Evolutionary conservation across 192 early-diverging fungal species (phyloP), one percentile per base, ranked within the genome.

Genomic region (Backusella sp.): DNA sequence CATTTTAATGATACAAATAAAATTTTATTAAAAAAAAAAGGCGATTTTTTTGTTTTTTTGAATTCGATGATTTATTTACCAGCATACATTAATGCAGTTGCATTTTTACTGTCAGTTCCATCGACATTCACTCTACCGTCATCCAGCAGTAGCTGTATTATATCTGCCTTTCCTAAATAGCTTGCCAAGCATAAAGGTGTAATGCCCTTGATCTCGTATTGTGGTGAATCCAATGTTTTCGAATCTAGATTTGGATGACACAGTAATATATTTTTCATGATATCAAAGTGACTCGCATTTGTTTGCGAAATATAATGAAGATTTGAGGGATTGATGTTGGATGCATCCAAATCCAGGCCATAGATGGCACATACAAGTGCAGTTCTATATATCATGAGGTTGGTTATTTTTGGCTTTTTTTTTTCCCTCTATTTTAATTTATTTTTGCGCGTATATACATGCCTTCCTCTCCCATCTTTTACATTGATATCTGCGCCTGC

Each of bases 11-110:
- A 21, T 17, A 59, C 23, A 68, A 26, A 65, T 7, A 41, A 73
- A 30, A 62, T 36, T 11, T 56, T 23, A 56, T n/a, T 56, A 56
- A 56, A 56, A n/a, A 53, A 12, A 56, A 56, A 56, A 1, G 21
- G 0, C 17, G 19, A 23, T n/a, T 8, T 15, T 53, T 8, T 34
- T 32, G 52, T 30, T 8, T 46, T 39, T 39, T 62, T 37, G 23
- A 68, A 32, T 44, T 34, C 41, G 17, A 17, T 49, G 39, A 32
- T 46, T 21, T 28, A 75, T 76, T 81, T 83, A 88, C 88, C 88
- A 23, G 91, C 91, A 82, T 92, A 92, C 91, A 92, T 92, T 19
- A 92, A 67, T 1, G 90, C 88, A 6, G 91, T 89, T 6, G 91
- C 91, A 14, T 88, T 87, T 75, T 91, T 92, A 46, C 83, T 82